Base-by-base conservation (phyloP, 768 basidiomycete genomes). In the Artomyces pyxidatus region DNA sequence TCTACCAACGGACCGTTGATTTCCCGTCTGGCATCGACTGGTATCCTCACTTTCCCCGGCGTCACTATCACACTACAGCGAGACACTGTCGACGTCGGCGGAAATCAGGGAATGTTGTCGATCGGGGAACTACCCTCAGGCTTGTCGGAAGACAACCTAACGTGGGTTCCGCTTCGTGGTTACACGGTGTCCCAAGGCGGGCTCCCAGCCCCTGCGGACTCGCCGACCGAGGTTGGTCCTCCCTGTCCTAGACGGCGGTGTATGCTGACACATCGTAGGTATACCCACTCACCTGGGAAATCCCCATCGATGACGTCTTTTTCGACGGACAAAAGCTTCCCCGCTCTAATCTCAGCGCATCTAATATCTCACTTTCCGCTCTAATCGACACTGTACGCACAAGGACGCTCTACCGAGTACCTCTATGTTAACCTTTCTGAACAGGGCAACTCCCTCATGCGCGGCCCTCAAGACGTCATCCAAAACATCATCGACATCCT, bases 381-480 rank as follows among this genome's bases (percentile, higher is more conserved):
- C 66, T 88, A 16, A 60, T 89, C 23, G 87, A 89, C 56, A 88
- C 88, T 2, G 86, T 86, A 45, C 44, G 73, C 61, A 30, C 26
- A 49, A 53, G 30, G 27, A 37, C 29, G 40, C 41, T 26, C 35
- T 32, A 16, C 38, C 41, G 28, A 37, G 41, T 10, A 12, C 38
- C 39, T 28, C 32, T 16, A 51, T 30, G n/a, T 38, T 27, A 16
- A 35, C 28, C 22, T 42, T n/a, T 11, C 26, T 45, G 6, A 25
- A 30, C 49, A 87, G 84, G 87, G 88, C 0, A 88, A 81, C 65
- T 87, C 85, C 8, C 73, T 86, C 37, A 71, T 90, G 46, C 83
- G 87, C 21, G 87, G 85, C 8, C 87, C 85, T 0, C 61, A 71
- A 4, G 87, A 89, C 52, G 72, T 87, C 8, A 66, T 89, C 11